Evolutionary conservation across 2,329 filamentous ascomycete species (phyloP).

Genomic region (Colletotrichum nymphaeae): DNA sequence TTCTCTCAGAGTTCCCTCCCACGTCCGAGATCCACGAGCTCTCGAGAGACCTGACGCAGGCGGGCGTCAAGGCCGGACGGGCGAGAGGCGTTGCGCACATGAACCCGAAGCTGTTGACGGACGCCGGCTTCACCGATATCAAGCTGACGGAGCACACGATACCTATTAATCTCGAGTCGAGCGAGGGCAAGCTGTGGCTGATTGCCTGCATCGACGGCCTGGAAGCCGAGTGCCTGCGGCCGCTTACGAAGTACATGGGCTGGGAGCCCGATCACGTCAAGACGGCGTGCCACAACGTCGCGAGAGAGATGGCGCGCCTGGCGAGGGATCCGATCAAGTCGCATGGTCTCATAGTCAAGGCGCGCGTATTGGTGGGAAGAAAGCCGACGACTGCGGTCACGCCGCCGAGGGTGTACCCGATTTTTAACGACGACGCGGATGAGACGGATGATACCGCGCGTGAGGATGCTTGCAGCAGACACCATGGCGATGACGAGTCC

Average conservation of each 20-base stretch:
- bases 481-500: constrained; percentile 1
- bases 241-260: constrained; percentile 63
- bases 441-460: constrained; percentile 34
- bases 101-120: constrained; percentile 55
- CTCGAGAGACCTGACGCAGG: constrained; percentile 53
- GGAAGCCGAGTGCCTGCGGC: constrained; percentile 60
- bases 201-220: constrained; percentile 62
- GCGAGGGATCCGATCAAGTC: constrained; percentile 58
- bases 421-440: constrained; percentile 23
- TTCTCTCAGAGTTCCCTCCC: constrained; percentile 53
- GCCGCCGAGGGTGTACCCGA: constrained; percentile 10
- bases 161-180: constrained; percentile 58
- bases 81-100: constrained; percentile 59
- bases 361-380: constrained; percentile 60
- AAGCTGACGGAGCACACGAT: constrained; percentile 59
- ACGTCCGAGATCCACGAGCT: constrained; percentile 58
- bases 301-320: constrained; percentile 59
- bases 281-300: constrained; percentile 57
- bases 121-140: constrained; percentile 64
- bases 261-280: constrained; percentile 64
- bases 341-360: constrained; percentile 57
- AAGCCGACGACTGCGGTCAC: constrained; percentile 52
- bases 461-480: constrained; percentile 20
- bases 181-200: constrained; percentile 65
- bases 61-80: constrained; percentile 57